Percentiles rank a stretch among this genome's conserved stretches.
These are phyloP conservation scores for Camelina sativa DNA, from an alignment of 345 rosid genomes.

Conservation along the genomic window DNA sequence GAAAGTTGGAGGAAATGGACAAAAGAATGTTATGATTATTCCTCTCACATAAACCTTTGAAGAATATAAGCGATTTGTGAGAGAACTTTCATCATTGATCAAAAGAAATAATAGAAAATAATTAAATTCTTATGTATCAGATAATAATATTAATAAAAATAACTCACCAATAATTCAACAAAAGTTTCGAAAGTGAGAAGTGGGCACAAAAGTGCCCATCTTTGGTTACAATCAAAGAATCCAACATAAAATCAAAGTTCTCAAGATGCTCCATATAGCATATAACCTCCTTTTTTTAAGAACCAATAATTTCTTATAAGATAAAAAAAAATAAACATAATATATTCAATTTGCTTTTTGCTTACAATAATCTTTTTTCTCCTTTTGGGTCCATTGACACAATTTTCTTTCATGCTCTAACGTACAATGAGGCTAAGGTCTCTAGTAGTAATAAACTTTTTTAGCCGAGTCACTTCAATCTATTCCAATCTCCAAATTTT, in stretches of 20 bases:
- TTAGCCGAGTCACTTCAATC: slow-evolving; percentile 39
- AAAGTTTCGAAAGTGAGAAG: slow-evolving; percentile 45
- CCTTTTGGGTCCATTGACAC: slow-evolving; percentile 41
- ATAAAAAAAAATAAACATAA: slow-evolving; percentile 24
- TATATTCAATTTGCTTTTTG: slow-evolving; percentile 40
- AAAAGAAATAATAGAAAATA: slow-evolving; percentile 1
- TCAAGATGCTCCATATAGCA: slow-evolving; percentile 43
- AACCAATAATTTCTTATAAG: slow-evolving; percentile 36
- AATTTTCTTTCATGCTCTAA: slow-evolving; percentile 40
- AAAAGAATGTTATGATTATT: slow-evolving; percentile 42
- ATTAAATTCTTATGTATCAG: neutral
- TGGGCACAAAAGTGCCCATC: slow-evolving; percentile 45
- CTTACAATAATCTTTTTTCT: neutral
- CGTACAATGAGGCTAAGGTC: slow-evolving; percentile 45
- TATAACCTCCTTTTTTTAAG: slow-evolving; percentile 34
- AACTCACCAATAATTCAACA: slow-evolving; percentile 41
- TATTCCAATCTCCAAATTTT: slow-evolving; percentile 21
- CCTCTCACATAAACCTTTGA: slow-evolving; percentile 35
- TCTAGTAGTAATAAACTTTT: slow-evolving; percentile 9
- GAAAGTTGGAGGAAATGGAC: slow-evolving; percentile 45
- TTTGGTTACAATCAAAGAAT: slow-evolving; percentile 49
- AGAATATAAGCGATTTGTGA: slow-evolving; percentile 39
- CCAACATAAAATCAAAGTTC: slow-evolving; percentile 45
- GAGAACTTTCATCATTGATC: slow-evolving; percentile 40
- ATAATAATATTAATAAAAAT: neutral